Conservation (phyloP, 768 basidiomycete species). For the Tylopilus sp. region DNA sequence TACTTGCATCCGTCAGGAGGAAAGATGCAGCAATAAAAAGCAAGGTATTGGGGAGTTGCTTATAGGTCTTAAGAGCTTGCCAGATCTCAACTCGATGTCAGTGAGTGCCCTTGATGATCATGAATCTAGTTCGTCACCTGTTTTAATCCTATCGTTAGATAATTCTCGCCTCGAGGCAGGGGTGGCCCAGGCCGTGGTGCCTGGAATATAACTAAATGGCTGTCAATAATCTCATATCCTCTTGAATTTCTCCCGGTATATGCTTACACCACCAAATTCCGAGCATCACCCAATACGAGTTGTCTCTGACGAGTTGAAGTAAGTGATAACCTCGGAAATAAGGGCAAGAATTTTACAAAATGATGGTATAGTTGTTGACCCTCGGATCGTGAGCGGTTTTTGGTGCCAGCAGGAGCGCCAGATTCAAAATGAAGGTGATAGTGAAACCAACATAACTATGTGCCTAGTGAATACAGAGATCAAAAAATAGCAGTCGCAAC, state of each 20-base stretch:
- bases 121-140: constrained; percentile 45
- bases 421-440: constrained; percentile 57
- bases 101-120: neutral
- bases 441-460: constrained; percentile 80
- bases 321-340: neutral
- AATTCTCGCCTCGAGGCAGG: constrained; percentile 71
- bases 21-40: constrained; percentile 74
- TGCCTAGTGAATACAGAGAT: constrained; percentile 37
- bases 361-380: constrained; percentile 72
- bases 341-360: constrained; percentile 45
- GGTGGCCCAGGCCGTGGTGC: constrained; percentile 79
- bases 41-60: constrained; percentile 77
- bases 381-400: constrained; percentile 43
- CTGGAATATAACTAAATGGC: constrained; percentile 69
- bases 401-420: constrained; percentile 64
- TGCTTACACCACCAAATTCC: constrained; percentile 88
- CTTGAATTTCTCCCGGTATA: neutral
- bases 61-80: constrained; percentile 70
- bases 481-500: neutral
- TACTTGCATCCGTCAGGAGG: constrained; percentile 68
- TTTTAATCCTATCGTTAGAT: constrained; percentile 83
- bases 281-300: constrained; percentile 70
- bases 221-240: neutral
- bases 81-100: constrained; percentile 53
- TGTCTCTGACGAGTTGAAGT: constrained; percentile 48